Percentiles rank a stretch among this genome's conserved stretches.
Conservation (phyloP, 176 grass and related monocot genomes). For the Phoenix dactylifera region DNA sequence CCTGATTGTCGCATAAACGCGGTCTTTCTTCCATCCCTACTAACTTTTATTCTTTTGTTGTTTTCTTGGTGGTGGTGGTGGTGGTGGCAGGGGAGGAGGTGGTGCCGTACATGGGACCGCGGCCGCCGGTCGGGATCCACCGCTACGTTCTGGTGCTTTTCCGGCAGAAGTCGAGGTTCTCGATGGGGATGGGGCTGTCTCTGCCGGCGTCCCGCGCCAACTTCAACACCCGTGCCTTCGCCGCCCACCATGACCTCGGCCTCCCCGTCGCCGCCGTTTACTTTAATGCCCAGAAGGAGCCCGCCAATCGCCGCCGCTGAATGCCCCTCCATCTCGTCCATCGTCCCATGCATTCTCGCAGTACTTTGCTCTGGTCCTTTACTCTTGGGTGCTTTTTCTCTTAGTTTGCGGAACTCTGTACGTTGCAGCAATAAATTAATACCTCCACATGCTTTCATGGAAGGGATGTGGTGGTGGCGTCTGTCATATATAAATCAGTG, state of each 20-base stretch:
- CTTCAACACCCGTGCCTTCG: constrained; percentile 69
- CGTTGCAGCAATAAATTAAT: too few species aligned
- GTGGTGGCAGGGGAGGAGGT: constrained; percentile 15
- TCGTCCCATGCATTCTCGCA: too few species aligned
- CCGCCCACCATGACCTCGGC: constrained; percentile 41
- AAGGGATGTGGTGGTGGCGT: too few species aligned
- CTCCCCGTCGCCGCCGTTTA: constrained; percentile 70
- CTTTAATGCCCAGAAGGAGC: constrained; percentile 83
- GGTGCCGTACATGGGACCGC: constrained; percentile 19
- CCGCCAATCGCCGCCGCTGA: constrained; percentile 43
- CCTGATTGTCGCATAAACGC: too few species aligned
- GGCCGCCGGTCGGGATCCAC: constrained; percentile 43
- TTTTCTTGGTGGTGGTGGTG: not conserved
- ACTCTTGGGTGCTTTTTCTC: too few species aligned
- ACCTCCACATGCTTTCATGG: too few species aligned
- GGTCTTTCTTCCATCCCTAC: too few species aligned
- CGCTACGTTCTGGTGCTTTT: constrained; percentile 32
- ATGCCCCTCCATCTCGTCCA: not conserved
- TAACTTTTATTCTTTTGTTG: too few species aligned
- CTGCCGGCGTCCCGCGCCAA: constrained; percentile 6
- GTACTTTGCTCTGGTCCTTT: too few species aligned
- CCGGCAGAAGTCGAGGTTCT: constrained; percentile 32
- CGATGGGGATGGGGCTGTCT: not conserved
- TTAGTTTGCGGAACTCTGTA: too few species aligned
- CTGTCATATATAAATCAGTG: too few species aligned